phyloP scores from a whole-genome alignment of 1,284 basidiomycete species.

The Puccinia sorghi region DNA sequence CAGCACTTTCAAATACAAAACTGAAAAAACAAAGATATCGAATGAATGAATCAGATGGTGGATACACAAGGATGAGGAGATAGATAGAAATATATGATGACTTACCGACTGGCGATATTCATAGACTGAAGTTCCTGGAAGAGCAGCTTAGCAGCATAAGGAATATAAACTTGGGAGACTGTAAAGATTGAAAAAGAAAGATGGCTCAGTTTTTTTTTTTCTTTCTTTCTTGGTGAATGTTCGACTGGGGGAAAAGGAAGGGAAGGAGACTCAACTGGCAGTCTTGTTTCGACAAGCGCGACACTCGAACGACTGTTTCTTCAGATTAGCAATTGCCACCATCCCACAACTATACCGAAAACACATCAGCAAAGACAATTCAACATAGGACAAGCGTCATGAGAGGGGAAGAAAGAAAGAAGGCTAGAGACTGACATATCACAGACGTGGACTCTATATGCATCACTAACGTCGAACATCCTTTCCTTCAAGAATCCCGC shows the following conservation, averaged over 20 bases:
- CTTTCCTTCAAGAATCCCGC: slow-evolving; percentile 90
- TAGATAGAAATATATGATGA: slow-evolving; percentile 16
- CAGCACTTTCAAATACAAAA: slow-evolving; percentile 49
- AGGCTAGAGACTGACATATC: slow-evolving; percentile 73
- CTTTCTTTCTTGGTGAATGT: neutral
- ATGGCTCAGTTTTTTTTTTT: neutral
- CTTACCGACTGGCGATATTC: slow-evolving; percentile 56
- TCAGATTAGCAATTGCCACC: slow-evolving; percentile 88
- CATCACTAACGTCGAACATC: slow-evolving; percentile 67
- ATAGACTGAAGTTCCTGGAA: slow-evolving; percentile 71
- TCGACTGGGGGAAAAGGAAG: slow-evolving; percentile 75
- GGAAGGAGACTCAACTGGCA: slow-evolving; percentile 82
- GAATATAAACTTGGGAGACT: slow-evolving; percentile 60
- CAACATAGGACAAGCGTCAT: slow-evolving; percentile 38
- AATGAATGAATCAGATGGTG: neutral
- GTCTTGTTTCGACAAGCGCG: slow-evolving; percentile 94
- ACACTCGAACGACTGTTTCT: slow-evolving; percentile 66
- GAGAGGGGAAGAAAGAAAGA: slow-evolving; percentile 5
- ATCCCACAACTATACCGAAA: slow-evolving; percentile 72
- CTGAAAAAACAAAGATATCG: slow-evolving; percentile 10
- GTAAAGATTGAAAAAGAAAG: slow-evolving; percentile 23
- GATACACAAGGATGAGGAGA: too few relatives aligned
- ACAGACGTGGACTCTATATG: slow-evolving; percentile 92
- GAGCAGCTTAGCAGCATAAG: slow-evolving; percentile 69
- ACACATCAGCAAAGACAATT: neutral